A percentile compares a stretch with the other conserved stretches of the same genome.
phyloP scores from a whole-genome alignment of 352 stramenopile genomes.

The Phytophthora rubi region DNA sequence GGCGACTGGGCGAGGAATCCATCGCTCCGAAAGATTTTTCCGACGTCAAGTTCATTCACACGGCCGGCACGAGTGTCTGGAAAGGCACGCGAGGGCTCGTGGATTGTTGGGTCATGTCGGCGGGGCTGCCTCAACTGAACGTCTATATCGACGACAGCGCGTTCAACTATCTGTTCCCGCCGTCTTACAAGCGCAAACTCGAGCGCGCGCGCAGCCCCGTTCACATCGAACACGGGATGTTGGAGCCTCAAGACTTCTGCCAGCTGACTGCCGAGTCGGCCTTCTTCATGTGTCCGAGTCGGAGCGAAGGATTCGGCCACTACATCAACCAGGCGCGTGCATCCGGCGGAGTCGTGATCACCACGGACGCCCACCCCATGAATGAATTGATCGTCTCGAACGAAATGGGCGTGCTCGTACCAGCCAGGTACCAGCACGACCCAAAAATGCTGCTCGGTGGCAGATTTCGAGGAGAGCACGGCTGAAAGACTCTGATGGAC shows the following conservation, averaged over 20 bases:
- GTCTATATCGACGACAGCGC: conserved; percentile 46
- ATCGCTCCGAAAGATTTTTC: conserved; percentile 34
- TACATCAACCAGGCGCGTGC: conserved; percentile 65
- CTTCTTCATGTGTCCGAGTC: conserved; percentile 58
- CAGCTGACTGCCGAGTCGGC: conserved; percentile 45
- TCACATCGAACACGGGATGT: conserved; percentile 35
- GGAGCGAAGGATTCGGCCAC: conserved; percentile 60
- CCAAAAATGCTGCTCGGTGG: conserved; percentile 28
- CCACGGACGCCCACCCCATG: conserved; percentile 52
- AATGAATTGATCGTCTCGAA: conserved; percentile 50
- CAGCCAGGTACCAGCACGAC: conserved; percentile 6
- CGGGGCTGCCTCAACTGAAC: conserved; percentile 44
- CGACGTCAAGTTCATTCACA: conserved; percentile 40
- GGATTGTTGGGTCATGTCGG: conserved; percentile 47
- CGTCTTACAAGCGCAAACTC: conserved; percentile 18
- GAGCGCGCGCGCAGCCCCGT: conserved; percentile 24
- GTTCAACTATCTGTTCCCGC: conserved; percentile 26
- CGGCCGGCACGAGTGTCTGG: conserved; percentile 32
- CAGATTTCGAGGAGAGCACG: conserved; percentile 21
- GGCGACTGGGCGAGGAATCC: conserved; percentile 14
- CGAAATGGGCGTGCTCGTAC: conserved; percentile 45
- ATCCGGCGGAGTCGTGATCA: conserved; percentile 44
- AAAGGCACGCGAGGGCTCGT: conserved; percentile 51
- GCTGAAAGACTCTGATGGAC: conserved; percentile 17
- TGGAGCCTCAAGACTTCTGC: conserved; percentile 39